These are phyloP conservation scores for Hamamelis virginiana DNA, from an alignment of 164 flowering plant genomes.

Conservation along the genomic window DNA sequence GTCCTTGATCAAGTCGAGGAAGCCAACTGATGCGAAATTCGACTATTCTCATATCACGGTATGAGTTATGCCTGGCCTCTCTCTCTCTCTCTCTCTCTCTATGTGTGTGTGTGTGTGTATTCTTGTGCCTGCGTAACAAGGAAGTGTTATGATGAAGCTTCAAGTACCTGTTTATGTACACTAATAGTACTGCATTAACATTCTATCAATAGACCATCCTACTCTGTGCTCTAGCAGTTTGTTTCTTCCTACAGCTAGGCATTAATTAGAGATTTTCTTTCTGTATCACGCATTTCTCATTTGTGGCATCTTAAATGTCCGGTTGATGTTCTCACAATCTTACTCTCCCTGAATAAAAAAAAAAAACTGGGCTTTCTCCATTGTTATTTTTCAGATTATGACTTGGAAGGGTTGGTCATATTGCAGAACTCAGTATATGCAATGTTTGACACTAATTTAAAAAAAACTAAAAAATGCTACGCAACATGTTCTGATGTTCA, in stretches of 20 bases:
- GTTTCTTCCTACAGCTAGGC: too few relatives aligned
- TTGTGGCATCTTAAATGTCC: background rate
- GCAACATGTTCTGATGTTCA: too few relatives aligned
- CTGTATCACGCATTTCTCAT: background rate
- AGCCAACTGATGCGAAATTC: constrained; percentile 66
- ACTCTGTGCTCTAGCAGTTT: too few relatives aligned
- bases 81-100: too few relatives aligned
- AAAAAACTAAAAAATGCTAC: too few relatives aligned
- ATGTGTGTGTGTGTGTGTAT: too few relatives aligned
- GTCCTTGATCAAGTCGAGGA: constrained; percentile 79
- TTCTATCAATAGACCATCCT: too few relatives aligned
- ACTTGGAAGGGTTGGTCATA: background rate
- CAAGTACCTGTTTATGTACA: too few relatives aligned
- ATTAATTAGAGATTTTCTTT: background rate
- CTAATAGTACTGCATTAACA: too few relatives aligned
- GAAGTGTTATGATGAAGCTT: too few relatives aligned
- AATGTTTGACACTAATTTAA: too few relatives aligned
- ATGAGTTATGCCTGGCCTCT: constrained; percentile 16
- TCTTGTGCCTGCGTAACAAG: background rate
- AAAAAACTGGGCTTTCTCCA: too few relatives aligned
- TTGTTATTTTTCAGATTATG: background rate
- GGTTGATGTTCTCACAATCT: background rate
- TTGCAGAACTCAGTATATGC: background rate
- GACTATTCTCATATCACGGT: constrained; percentile 97
- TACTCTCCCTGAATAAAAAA: background rate